These are phyloP conservation scores for Nicotiana knightiana DNA, from an alignment of 257 asterid genomes.

Conservation along the genomic window DNA sequence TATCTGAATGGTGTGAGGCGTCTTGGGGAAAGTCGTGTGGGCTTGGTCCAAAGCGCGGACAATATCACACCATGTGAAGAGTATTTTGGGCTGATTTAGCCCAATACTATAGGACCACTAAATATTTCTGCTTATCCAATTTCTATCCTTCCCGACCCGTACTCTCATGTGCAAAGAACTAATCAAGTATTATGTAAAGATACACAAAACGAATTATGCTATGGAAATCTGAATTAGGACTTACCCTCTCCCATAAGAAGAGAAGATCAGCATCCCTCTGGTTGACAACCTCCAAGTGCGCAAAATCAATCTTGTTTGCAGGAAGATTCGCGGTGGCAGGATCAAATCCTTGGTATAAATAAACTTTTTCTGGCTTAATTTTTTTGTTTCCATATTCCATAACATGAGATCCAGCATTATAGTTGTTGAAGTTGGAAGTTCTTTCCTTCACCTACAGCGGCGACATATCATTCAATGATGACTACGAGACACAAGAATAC, in stretches of 20 bases:
- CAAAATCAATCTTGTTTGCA: conserved; percentile 27
- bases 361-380: conserved; percentile 57
- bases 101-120: not conserved
- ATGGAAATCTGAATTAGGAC: not conserved
- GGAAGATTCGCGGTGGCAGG: conserved; percentile 66
- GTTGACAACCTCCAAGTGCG: conserved; percentile 47
- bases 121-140: not conserved
- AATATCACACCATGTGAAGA: no score
- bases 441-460: conserved; percentile 69
- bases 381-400: conserved; percentile 79
- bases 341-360: conserved; percentile 70
- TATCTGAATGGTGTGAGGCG: no score
- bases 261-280: conserved; percentile 85
- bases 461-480: not conserved
- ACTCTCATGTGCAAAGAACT: not conserved
- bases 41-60: no score
- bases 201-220: not conserved
- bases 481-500: not conserved
- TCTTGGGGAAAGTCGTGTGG: no score
- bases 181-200: not conserved
- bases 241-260: conserved; percentile 69
- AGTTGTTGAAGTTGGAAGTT: conserved; percentile 59
- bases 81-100: no score
- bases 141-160: not conserved
- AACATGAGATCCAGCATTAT: conserved; percentile 72